Conservation (phyloP, 805 yeast species). For the Candida pseudoglaebosa region DNA sequence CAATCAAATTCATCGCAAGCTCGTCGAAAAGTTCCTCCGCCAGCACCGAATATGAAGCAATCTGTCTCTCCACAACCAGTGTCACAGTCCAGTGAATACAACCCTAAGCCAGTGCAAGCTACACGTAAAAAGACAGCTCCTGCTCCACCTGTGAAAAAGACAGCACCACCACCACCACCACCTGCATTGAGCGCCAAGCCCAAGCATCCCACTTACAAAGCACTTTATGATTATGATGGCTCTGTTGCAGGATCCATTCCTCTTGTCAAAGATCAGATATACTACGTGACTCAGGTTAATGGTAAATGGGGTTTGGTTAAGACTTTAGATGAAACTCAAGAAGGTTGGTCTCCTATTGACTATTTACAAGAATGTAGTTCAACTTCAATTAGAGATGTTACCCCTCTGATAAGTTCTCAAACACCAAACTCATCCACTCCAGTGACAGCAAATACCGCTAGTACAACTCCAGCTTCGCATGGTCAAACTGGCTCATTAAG, state of each 20-base stretch:
- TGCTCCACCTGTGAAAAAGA: conserved; percentile 55
- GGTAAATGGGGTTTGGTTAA: conserved; percentile 96
- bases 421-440: conserved; percentile 13
- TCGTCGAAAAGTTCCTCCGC: conserved; percentile 14
- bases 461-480: conserved; percentile 9
- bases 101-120: conserved; percentile 18
- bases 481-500: conserved; percentile 29
- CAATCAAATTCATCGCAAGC: conserved; percentile 8
- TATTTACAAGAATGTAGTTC: conserved; percentile 64
- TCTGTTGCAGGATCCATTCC: conserved; percentile 80
- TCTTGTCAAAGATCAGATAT: conserved; percentile 68
- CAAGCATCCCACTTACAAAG: conserved; percentile 73
- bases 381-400: conserved; percentile 29
- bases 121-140: conserved; percentile 43
- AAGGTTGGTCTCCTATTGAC: conserved; percentile 98
- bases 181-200: conserved; percentile 54
- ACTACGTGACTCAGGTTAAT: conserved; percentile 69
- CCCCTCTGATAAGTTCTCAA: conserved; percentile 18
- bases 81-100: conserved; percentile 1
- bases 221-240: conserved; percentile 85
- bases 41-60: conserved; percentile 13
- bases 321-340: conserved; percentile 64
- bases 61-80: conserved; percentile 11
- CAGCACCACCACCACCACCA: conserved; percentile 59
- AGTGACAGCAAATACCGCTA: conserved; percentile 11